Conservation (phyloP, 1,139 yeast species). For the Blastobotrys serpentis region DNA sequence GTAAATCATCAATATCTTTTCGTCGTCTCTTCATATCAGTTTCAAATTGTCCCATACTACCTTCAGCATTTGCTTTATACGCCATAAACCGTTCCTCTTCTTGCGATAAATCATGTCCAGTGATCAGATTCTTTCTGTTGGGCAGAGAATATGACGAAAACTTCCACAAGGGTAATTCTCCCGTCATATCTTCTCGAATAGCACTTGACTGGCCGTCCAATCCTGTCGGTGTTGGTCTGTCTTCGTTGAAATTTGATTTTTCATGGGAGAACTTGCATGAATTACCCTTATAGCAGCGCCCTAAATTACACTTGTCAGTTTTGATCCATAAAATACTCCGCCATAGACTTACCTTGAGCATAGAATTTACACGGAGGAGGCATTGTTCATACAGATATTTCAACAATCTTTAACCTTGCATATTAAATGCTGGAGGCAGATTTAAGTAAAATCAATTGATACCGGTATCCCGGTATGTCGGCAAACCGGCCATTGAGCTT, state of each 20-base stretch:
- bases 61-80: slow-evolving; percentile 44
- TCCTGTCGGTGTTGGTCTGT: not conserved
- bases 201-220: slow-evolving; percentile 18
- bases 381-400: no score
- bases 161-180: slow-evolving; percentile 19
- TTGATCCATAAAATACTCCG: no score
- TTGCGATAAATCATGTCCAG: slow-evolving; percentile 51
- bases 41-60: slow-evolving; percentile 44
- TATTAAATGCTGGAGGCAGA: no score
- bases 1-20: slow-evolving; percentile 50
- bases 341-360: slow-evolving; percentile 18
- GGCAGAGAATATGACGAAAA: slow-evolving; percentile 21
- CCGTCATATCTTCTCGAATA: slow-evolving; percentile 19
- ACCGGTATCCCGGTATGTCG: not conserved
- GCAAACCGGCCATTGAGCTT: no score
- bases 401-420: no score
- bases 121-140: slow-evolving; percentile 43
- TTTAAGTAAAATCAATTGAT: no score
- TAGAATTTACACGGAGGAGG: slow-evolving; percentile 22
- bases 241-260: not conserved
- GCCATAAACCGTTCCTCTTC: slow-evolving; percentile 56
- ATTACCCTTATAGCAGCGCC: slow-evolving; percentile 28
- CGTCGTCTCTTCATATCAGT: slow-evolving; percentile 44
- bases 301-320: slow-evolving; percentile 8
- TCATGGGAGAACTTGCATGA: slow-evolving; percentile 27